Percentiles rank a stretch among this genome's conserved stretches.
Conservation (phyloP, 1,284 basidiomycete species). For the Trichosporon faecale region DNA sequence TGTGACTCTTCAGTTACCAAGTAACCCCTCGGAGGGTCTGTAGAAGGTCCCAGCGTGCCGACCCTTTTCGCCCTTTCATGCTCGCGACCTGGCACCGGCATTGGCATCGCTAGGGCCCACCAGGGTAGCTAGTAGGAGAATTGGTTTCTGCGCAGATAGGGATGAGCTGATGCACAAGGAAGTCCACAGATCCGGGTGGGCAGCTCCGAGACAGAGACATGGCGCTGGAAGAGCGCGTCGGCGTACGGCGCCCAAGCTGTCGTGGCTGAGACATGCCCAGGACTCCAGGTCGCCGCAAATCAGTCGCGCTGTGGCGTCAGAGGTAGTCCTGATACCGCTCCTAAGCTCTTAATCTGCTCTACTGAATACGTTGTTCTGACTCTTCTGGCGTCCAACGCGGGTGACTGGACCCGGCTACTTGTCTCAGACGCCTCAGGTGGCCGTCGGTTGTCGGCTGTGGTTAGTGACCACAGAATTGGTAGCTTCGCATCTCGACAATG, state of each 20-base stretch:
- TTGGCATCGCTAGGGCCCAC: not conserved
- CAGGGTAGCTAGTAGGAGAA: not conserved
- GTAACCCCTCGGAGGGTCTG: not conserved
- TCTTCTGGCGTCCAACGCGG: not conserved
- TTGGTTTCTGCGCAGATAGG: not conserved
- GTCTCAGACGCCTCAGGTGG: no score
- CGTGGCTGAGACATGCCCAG: not conserved
- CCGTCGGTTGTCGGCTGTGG: not conserved
- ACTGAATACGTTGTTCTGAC: not conserved
- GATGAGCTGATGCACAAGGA: not conserved
- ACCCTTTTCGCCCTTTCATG: not conserved
- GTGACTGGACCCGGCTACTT: no score
- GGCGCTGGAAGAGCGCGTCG: no score
- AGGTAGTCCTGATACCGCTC: not conserved
- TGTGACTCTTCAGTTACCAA: no score
- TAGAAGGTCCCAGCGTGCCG: not conserved
- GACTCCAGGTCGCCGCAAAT: not conserved
- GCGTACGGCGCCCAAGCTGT: no score
- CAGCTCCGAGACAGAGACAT: not conserved
- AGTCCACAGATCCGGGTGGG: not conserved
- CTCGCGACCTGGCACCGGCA: not conserved
- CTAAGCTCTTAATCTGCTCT: not conserved
- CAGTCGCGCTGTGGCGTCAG: not conserved
- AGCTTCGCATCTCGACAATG: not conserved
- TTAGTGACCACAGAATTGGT: not conserved